A percentile compares a stretch with the other conserved stretches of the same genome.
Conservation (phyloP, 495 filamentous ascomycete genomes). For the Neurospora sp. region DNA sequence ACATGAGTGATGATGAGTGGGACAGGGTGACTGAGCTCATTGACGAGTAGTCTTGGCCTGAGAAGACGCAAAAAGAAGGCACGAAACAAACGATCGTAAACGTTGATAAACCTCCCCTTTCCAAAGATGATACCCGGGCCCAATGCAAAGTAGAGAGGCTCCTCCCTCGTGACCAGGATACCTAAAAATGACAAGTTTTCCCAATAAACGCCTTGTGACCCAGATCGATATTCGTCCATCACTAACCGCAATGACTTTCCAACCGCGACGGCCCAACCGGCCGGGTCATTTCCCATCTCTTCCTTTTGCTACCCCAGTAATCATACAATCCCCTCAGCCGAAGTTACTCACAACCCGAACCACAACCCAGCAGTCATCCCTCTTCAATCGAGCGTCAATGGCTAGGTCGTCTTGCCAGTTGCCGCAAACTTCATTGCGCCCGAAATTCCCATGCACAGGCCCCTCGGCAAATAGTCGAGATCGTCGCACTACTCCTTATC, state of each 20-base stretch:
- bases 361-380: too few species aligned
- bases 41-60: slow-evolving; percentile 12
- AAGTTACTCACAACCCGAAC: too few species aligned
- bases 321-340: background rate
- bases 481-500: slow-evolving; percentile 12
- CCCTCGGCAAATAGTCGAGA: too few species aligned
- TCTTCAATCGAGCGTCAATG: too few species aligned
- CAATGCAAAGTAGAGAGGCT: background rate
- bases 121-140: background rate
- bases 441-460: too few species aligned
- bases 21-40: slow-evolving; percentile 37
- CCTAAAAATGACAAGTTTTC: background rate
- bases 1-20: slow-evolving; percentile 37
- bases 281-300: background rate
- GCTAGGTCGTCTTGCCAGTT: background rate
- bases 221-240: background rate
- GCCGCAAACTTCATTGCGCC: background rate
- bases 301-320: background rate
- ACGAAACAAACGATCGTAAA: slow-evolving; percentile 3
- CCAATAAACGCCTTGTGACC: background rate
- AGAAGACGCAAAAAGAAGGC: background rate
- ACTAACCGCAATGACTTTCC: background rate
- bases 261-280: too few species aligned
- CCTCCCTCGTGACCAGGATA: background rate
- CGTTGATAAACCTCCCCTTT: background rate